phyloP scores from a whole-genome alignment of 192 early-diverging fungal genomes.

The Backusella morwellensis region DNA sequence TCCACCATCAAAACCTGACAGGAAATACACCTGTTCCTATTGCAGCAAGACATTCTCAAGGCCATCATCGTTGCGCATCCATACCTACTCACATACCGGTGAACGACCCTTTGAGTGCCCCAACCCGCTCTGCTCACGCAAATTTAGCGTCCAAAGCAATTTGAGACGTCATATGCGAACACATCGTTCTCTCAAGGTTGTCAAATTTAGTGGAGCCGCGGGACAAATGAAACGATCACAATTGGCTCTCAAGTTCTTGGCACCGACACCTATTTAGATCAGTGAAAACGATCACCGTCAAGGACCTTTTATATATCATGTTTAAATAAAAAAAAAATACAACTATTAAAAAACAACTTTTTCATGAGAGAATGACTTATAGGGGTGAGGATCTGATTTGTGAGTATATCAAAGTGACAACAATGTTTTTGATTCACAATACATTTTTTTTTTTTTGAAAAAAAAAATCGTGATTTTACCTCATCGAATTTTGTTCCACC shows the following conservation, averaged over 20 bases:
- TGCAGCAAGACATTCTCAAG: conserved; percentile 67
- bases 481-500: too few species aligned
- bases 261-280: not conserved
- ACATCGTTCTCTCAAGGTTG: conserved; percentile 26
- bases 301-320: too few species aligned
- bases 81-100: conserved; percentile 73
- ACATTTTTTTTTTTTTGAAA: too few species aligned
- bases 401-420: too few species aligned
- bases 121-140: conserved; percentile 57
- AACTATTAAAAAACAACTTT: too few species aligned
- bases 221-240: not conserved
- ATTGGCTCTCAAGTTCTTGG: not conserved
- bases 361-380: too few species aligned
- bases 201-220: not conserved
- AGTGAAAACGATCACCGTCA: too few species aligned
- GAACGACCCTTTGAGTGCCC: conserved; percentile 70
- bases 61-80: conserved; percentile 65
- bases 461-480: too few species aligned
- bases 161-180: conserved; percentile 65
- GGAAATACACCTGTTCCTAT: conserved; percentile 54
- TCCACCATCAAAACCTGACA: not conserved
- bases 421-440: too few species aligned
- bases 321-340: too few species aligned
- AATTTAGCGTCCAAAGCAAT: conserved; percentile 73
- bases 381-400: too few species aligned